Conservation (phyloP, 2,329 filamentous ascomycete genomes). For the Cordyceps tenuipes region DNA sequence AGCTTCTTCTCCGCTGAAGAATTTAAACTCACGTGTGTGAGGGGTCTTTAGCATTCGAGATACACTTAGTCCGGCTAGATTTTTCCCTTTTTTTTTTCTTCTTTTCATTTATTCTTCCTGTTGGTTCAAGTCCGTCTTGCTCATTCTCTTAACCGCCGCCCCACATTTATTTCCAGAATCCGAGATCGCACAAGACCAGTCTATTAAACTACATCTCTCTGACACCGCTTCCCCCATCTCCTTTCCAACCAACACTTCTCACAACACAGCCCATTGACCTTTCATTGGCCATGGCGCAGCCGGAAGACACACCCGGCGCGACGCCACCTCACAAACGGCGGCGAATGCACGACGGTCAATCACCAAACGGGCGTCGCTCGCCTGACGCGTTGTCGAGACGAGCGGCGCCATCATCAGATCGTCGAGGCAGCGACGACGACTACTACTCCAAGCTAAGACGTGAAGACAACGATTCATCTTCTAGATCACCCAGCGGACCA, state of each 20-base stretch:
- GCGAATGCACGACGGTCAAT: conserved; percentile 24
- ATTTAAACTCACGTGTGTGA: too few relatives aligned
- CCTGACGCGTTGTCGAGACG: conserved; percentile 6
- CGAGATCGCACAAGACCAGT: not conserved
- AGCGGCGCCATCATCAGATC: conserved; percentile 4
- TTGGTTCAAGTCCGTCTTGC: not conserved
- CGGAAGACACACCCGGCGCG: conserved; percentile 18
- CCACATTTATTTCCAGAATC: conserved; percentile 8
- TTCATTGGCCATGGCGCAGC: conserved; percentile 21
- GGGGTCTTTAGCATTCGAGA: too few relatives aligned
- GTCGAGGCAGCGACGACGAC: conserved; percentile 16
- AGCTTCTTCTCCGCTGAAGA: too few relatives aligned
- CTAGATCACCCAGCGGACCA: conserved; percentile 23
- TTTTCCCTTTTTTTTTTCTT: too few relatives aligned
- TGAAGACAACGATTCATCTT: conserved; percentile 19
- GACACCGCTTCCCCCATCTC: not conserved
- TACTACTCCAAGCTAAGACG: conserved; percentile 21
- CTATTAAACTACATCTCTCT: too few relatives aligned
- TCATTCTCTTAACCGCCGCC: not conserved
- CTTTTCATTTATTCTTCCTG: too few relatives aligned
- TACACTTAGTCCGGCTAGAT: too few relatives aligned
- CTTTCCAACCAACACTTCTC: not conserved
- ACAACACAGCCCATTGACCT: not conserved
- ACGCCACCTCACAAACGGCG: conserved; percentile 25
- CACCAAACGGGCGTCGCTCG: conserved; percentile 18